Evolutionary conservation across 371 early-diverging fungal genomes (phyloP).

Genomic region (Rhizomucor miehei): DNA sequence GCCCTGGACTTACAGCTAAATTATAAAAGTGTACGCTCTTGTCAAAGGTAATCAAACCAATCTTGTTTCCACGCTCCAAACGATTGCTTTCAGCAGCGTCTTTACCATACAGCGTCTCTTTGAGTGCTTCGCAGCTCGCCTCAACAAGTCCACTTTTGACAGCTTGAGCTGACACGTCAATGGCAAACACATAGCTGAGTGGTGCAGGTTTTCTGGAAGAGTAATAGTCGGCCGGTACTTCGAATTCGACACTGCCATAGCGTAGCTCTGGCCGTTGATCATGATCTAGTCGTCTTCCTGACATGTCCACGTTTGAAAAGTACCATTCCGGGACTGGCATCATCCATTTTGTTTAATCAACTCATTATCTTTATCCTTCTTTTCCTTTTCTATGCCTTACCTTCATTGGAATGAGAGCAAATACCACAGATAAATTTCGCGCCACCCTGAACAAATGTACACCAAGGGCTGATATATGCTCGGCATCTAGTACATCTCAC

Average conservation of each 20-base stretch:
- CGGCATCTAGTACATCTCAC: slow-evolving; percentile 91
- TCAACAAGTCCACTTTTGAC: slow-evolving; percentile 82
- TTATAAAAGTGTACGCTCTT: slow-evolving; percentile 93
- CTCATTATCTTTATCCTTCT: no score
- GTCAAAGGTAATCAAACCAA: slow-evolving; percentile 93
- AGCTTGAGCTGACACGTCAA: slow-evolving; percentile 90
- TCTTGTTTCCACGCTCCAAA: slow-evolving; percentile 46
- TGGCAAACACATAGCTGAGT: slow-evolving; percentile 84
- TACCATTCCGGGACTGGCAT: slow-evolving; percentile 77
- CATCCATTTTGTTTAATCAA: not conserved
- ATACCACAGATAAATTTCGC: slow-evolving; percentile 89
- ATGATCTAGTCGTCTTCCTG: slow-evolving; percentile 85
- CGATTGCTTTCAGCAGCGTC: slow-evolving; percentile 33
- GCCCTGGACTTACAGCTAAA: slow-evolving; percentile 56
- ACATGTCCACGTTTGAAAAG: slow-evolving; percentile 95
- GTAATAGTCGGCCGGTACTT: slow-evolving; percentile 74
- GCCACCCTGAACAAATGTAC: slow-evolving; percentile 89
- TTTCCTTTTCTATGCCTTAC: slow-evolving; percentile 24
- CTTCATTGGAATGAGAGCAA: slow-evolving; percentile 84
- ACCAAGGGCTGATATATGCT: slow-evolving; percentile 93
- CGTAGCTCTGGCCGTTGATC: slow-evolving; percentile 89
- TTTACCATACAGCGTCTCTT: slow-evolving; percentile 64
- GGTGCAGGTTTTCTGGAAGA: slow-evolving; percentile 68
- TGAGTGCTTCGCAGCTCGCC: slow-evolving; percentile 69
- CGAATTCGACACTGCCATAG: slow-evolving; percentile 90